Evolutionary conservation across 129 eudicot species (phyloP).

Genomic region (Kitagawia praeruptora): DNA sequence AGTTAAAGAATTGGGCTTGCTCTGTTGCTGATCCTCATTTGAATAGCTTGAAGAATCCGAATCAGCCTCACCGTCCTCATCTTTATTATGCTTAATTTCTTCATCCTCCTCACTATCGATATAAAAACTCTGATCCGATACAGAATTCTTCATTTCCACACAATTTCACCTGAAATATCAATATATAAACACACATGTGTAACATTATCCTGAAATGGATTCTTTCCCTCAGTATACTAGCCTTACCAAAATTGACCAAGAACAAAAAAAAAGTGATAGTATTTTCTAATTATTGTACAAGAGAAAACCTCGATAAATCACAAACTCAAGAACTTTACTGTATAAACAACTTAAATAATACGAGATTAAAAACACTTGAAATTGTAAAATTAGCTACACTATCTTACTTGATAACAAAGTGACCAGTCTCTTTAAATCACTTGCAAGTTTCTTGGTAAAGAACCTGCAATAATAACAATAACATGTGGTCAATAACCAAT

Average conservation of each 20-base stretch:
- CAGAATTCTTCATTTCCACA: slow-evolving; percentile 8
- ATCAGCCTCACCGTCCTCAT: neutral
- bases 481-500: neutral
- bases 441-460: neutral
- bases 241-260: neutral
- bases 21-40: slow-evolving; percentile 13
- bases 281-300: neutral
- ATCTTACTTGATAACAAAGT: neutral
- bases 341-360: neutral
- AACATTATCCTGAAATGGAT: neutral
- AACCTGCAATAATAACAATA: neutral
- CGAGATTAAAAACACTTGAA: neutral
- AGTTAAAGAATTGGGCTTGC: slow-evolving; percentile 6
- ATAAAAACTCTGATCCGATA: slow-evolving; percentile 9
- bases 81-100: slow-evolving; percentile 5
- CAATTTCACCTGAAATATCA: neutral
- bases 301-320: neutral
- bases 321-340: neutral
- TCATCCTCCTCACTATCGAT: slow-evolving; percentile 12
- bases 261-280: neutral
- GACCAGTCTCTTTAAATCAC: neutral
- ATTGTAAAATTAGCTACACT: neutral
- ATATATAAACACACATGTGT: neutral
- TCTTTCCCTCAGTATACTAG: neutral
- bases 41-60: slow-evolving; percentile 8